phyloP scores from a whole-genome alignment of 768 basidiomycete species.

The Calocybe cyanea region DNA sequence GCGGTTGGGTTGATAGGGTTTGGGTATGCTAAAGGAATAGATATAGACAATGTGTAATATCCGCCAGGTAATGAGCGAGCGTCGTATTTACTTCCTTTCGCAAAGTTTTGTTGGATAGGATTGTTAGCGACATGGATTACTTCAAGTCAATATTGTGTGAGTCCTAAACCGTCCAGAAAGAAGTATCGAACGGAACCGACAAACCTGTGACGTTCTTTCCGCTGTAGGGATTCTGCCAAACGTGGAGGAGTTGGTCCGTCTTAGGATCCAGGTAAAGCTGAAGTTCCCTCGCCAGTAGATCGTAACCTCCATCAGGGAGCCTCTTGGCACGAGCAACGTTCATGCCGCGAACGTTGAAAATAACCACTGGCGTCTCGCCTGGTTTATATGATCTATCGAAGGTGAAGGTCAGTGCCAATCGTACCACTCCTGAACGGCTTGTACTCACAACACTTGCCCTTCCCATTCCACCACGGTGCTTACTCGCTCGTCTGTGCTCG shows the following conservation, averaged over 20 bases:
- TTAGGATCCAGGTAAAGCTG: slow-evolving; percentile 17
- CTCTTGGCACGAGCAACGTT: slow-evolving; percentile 16
- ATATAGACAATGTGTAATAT: slow-evolving; percentile 12
- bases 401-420: too few relatives aligned
- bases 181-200: background rate
- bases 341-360: slow-evolving; percentile 21
- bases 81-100: slow-evolving; percentile 3
- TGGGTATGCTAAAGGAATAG: slow-evolving; percentile 17
- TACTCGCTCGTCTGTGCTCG: slow-evolving; percentile 15
- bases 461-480: slow-evolving; percentile 18
- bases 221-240: slow-evolving; percentile 18
- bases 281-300: slow-evolving; percentile 14
- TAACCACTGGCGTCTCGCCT: slow-evolving; percentile 12
- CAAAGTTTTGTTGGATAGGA: slow-evolving; percentile 17
- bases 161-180: background rate
- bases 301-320: slow-evolving; percentile 14
- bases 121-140: slow-evolving; percentile 18
- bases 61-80: slow-evolving; percentile 14
- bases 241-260: slow-evolving; percentile 15
- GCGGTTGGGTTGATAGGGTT: slow-evolving; percentile 17
- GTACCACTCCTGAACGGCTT: too few relatives aligned
- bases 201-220: slow-evolving; percentile 14
- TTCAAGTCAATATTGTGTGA: background rate
- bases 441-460: slow-evolving; percentile 16
- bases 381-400: slow-evolving; percentile 14